Base-by-base conservation (phyloP, 352 stramenopile species). In the Pythium monospermum region DNA sequence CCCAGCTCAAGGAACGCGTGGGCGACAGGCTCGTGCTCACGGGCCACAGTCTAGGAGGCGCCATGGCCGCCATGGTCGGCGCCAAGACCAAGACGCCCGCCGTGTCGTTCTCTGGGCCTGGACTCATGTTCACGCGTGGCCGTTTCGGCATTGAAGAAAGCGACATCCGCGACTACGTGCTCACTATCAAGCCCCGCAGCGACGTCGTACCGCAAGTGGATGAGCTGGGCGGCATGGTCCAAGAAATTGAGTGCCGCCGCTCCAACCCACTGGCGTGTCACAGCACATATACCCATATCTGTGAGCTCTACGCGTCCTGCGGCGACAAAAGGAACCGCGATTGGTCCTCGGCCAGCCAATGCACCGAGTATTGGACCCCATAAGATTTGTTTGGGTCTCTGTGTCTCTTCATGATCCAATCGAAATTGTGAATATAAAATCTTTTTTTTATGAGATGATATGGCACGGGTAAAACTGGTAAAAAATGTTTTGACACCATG, bases 11-110 rank as follows among this genome's bases (percentile, higher is more conserved):
- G 46, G 60, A 77, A 52, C 73, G 74, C 23, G 81, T 91, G 23
- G 83, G 83, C 27, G 65, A 84, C 43, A 70, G 81, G 32, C 55
- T 94, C 46, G 80, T 93, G 36, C 60, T 94, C 49, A 94, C 84
- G 33, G 84, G 84, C 21, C 84, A 94, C 56, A 87, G 73, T 73
- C 69, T 94, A 1, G 82, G 84, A 6, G 84, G 84, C 16, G 78
- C 84, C 3, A 94, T 94, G 75, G 82, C 84, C 30, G 82, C 68
- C 3, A 91, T 94, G 77, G 61, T 93, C 6, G 82, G 82, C n/a
- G 81, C 83, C 26, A 87, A 85, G 62, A 91, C 78, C 8, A 76
- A 88, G 55, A 83, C 79, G 5, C 80, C 77, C 2, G 82, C 82
- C 6, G 71, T 93, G 35, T 93, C 84, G 18, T 93, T 93, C 59